Conservation (phyloP, 2,329 filamentous ascomycete species). For the Penicillium sp. region DNA sequence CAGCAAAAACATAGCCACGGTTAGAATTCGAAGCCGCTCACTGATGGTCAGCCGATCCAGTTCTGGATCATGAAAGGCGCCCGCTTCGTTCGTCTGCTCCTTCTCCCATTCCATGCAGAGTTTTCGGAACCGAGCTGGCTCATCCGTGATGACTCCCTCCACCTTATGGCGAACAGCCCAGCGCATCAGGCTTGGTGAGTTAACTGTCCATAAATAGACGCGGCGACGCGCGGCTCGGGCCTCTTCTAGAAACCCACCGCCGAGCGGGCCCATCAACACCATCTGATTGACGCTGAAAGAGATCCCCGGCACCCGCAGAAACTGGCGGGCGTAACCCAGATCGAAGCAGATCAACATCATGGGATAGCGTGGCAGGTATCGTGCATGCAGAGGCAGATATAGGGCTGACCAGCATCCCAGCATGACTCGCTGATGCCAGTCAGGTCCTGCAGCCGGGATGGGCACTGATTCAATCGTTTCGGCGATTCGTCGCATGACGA, state of each 20-base stretch:
- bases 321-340: slow-evolving; percentile 61
- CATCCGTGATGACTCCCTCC: slow-evolving; percentile 82
- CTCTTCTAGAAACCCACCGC: slow-evolving; percentile 61
- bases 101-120: slow-evolving; percentile 19
- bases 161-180: slow-evolving; percentile 66
- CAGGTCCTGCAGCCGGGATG: slow-evolving; percentile 37
- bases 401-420: slow-evolving; percentile 77
- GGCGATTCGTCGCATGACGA: slow-evolving; percentile 66
- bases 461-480: slow-evolving; percentile 56
- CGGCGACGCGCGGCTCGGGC: slow-evolving; percentile 54
- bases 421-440: slow-evolving; percentile 69
- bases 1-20: slow-evolving; percentile 9
- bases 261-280: slow-evolving; percentile 63
- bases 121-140: slow-evolving; percentile 48
- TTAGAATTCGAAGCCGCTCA: slow-evolving; percentile 12
- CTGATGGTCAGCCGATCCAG: slow-evolving; percentile 10
- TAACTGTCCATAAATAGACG: slow-evolving; percentile 83
- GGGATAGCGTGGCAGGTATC: slow-evolving; percentile 45
- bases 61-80: neutral
- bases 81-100: slow-evolving; percentile 2
- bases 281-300: slow-evolving; percentile 74
- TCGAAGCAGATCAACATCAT: slow-evolving; percentile 44
- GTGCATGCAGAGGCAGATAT: slow-evolving; percentile 61
- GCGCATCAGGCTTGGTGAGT: slow-evolving; percentile 71
- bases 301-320: slow-evolving; percentile 60